Conservation (phyloP, 192 early-diverging fungal genomes). For the Coemansia sp. region DNA sequence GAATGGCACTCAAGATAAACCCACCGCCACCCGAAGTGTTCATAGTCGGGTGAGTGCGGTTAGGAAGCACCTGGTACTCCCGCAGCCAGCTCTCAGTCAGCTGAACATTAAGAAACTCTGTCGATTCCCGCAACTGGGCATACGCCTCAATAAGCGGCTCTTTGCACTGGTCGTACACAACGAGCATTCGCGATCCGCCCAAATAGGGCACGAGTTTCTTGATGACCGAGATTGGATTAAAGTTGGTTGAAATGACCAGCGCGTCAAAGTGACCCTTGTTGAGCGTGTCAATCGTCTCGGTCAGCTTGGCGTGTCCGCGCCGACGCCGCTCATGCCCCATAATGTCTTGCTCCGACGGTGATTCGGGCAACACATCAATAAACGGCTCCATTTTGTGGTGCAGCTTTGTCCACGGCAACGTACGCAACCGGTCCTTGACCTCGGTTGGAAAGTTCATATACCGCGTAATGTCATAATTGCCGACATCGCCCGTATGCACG, state of each 20-base stretch:
- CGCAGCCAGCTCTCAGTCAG: conserved; percentile 90
- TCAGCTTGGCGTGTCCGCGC: conserved; percentile 54
- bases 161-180: conserved; percentile 75
- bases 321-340: conserved; percentile 58
- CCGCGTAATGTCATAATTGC: conserved; percentile 71
- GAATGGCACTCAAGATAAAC: conserved; percentile 64
- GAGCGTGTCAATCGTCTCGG: conserved; percentile 57
- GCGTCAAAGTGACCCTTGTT: conserved; percentile 66
- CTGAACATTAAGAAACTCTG: conserved; percentile 76
- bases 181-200: conserved; percentile 81
- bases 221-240: conserved; percentile 71
- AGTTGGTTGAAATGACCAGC: conserved; percentile 80
- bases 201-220: conserved; percentile 70
- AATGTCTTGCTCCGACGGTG: conserved; percentile 55
- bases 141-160: conserved; percentile 66
- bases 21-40: conserved; percentile 73
- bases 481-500: conserved; percentile 71
- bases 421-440: conserved; percentile 57
- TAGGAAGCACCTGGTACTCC: conserved; percentile 81
- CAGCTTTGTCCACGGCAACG: conserved; percentile 72
- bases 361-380: conserved; percentile 56
- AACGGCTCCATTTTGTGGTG: conserved; percentile 59
- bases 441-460: conserved; percentile 74
- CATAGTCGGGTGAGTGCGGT: conserved; percentile 80
- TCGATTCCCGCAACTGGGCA: conserved; percentile 66